Base-by-base conservation (phyloP, 306 rosid species). In the Casuarina equisetifolia region DNA sequence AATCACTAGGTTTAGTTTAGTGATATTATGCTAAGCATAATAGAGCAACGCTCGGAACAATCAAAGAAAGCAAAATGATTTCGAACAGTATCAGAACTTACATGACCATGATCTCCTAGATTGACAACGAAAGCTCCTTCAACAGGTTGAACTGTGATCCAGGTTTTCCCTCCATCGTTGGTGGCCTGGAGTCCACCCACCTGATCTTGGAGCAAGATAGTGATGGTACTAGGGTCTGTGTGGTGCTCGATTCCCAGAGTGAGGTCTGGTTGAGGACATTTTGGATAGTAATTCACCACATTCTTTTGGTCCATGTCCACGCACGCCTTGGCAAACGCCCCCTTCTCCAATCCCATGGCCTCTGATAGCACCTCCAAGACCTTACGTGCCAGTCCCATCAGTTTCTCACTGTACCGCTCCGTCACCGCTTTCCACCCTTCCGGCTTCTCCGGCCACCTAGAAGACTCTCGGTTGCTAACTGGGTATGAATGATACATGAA, bases 161-260 rank as follows among this genome's bases (percentile, higher is more conserved):
- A 92, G 0, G 94, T 85, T 42, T 89, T 83, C 0, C 96, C 99
- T 4, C 82, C 76, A 4, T 96, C 99, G 13, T 82, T 82, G 0
- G 99, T 95, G 8, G 94, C 98, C 49, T 92, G 99, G 70, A 95
- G 99, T 0, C 99, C 99, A 2, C 98, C 99, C 0, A 92, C 99
- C 13, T 92, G 94, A 44, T 95, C 99, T 13, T 95, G 99, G 13
- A 95, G 90, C 58, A 95, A 62, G 12, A 95, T 84, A 1, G 99
- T 95, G 4, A 95, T 92, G n/a, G 97, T 92, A 2, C 99, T 97
- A 0, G 98, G 97, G 11, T 95, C 99, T 0, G 98, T 95, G 80
- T 95, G 99, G 43, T 97, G 88, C 49, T 95, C 92, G 1, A 95
- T 87, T 1, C 99, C 99, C 2, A 95, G 89, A 0, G 99, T 90